Evolutionary conservation across 805 yeast species (phyloP), one percentile per base, ranked within the genome.

Genomic region (Saturnispora dispora): DNA sequence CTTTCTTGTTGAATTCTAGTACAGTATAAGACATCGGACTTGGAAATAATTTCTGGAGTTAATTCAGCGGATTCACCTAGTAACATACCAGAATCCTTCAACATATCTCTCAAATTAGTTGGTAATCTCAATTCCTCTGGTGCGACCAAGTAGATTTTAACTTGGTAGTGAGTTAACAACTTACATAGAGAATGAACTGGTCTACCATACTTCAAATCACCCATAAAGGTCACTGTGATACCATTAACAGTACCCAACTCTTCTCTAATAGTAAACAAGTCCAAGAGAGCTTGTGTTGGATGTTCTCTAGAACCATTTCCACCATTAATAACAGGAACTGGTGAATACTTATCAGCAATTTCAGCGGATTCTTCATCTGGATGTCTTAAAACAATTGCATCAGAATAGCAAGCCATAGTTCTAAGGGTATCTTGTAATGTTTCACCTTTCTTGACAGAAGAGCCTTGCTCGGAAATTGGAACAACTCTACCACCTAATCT

Each of bases 191-290:
- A 91, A 73, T 93, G 99, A 46, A 93, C 98, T 55, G 99, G 96
- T 75, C 99, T 85, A 54, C 99, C 99, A 66, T 88, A 88, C 69
- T 88, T 89, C 77, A 93, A 79, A 67, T 93, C 99, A 65, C 99
- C 99, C 96, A 93, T 89, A 71, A 93, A 93, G 4, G 99, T 93
- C 57, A 93, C 93, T 36, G 96, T 89, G 65, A 95, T 85, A 67
- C 98, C 97, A 68, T 93, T 93, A 51, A 95, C 97, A 53, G 98
- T 88, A 67, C 99, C 99, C 58, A 93, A 76, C 74, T 93, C 99
- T 72, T 93, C 99, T 74, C 99, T 88, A 62, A 93, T 93, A 49
- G 99, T 93, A 79, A 91, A 93, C 70, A 93, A 75, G 68, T 93
- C 99, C 64, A 95, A 76, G 75, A 93, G 87, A 2, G 99, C 99